Evolutionary conservation across 148 eudicot species (phyloP), one percentile per base, ranked within the genome.

Genomic region (Nepenthes mirabilis): DNA sequence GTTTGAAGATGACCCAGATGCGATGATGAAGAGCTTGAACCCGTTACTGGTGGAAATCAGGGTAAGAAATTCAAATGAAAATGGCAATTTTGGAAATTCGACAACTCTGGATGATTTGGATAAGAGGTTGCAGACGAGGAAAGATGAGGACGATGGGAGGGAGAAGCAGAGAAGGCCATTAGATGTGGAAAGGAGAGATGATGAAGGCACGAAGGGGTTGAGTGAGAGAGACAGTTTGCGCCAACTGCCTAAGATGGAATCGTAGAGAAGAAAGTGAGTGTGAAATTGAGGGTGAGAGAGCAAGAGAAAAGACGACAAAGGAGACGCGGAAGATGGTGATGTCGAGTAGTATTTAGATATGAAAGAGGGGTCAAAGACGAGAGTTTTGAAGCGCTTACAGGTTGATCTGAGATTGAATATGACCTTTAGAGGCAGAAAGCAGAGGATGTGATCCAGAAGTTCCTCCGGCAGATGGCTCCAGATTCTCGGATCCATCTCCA

Each of bases 391-490:
- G 62, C 70, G 81, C 49, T 84, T 88, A 61, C 80, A 88, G 7
- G 86, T 82, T 36, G 84, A 71, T 67, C 79, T 59, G 61, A 88
- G 82, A 36, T 48, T 68, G n/a, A 84, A 49, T 71, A 82, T 74
- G 45, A 64, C 36, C 51, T 78, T 84, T 1, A 77, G 47, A 1
- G 95, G 86, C 3, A 88, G 85, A 55, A 78, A 79, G 6, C 82
- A 76, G 66, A 88, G 82, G 6, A 80, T 60, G 2, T 36, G 66
- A 34, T 82, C 91, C 2, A 88, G 74, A 60, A 88, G 81, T 37
- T 84, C 83, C 14, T 67, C 75, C 6, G 95, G 95, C 14, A 88
- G 57, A 10, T 47, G 68, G 33, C 77, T 56, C 95, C 95, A 88
- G 34, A 88, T 70, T 32, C 12, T 8, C 1, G 84, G 82, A 60